Evolutionary conservation across 1,284 basidiomycete species (phyloP), one percentile per base, ranked within the genome.

Genomic region (Ustilago vetiveriae): DNA sequence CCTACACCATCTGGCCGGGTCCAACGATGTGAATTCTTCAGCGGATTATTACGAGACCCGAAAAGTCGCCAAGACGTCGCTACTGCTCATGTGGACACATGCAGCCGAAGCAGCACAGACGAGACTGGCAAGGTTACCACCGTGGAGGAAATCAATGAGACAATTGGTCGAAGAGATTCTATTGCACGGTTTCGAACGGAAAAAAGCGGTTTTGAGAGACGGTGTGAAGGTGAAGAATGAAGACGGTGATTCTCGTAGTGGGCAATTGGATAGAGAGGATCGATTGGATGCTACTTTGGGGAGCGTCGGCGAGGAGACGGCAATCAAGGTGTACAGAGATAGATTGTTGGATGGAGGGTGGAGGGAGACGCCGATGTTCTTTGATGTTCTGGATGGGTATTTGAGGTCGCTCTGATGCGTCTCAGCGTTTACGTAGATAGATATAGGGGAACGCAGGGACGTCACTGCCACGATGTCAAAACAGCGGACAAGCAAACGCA

Each of bases 81-180:
- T 63, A 14, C 30, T 63, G 33, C 47, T 69, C 6, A 43, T 69
- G 22, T 69, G 66, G 66, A 55, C 59, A 0, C 51, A 54, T 4
- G 46, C 50, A 8, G 35, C 47, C 2, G 54, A 63, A 17, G 44
- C 59, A 6, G 30, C 22, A 4, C 42, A 40, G 17, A 35, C 39
- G 3, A 26, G 66, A 23, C 27, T 69, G 26, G 59, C 50, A 14
- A 36, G 36, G 9, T 24, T 42, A 17, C 44, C 62, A 27, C 16
- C 44, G 17, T 62, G 54, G 58, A 16, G 46, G 3, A 63, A 44
- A 22, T 38, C 40, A 3, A 33, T 40, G 17, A 32, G 66, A 2
- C 59, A 58, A 45, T 9, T 69, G 29, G 48, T 63, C 11, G 66
- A 69, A 22, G 46, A 63, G 36, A 33, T 69, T 6, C 11, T 69